Evolutionary conservation across 108 stramenopile genomes (phyloP).

Genomic region (Pseudonitzschia pungens): DNA sequence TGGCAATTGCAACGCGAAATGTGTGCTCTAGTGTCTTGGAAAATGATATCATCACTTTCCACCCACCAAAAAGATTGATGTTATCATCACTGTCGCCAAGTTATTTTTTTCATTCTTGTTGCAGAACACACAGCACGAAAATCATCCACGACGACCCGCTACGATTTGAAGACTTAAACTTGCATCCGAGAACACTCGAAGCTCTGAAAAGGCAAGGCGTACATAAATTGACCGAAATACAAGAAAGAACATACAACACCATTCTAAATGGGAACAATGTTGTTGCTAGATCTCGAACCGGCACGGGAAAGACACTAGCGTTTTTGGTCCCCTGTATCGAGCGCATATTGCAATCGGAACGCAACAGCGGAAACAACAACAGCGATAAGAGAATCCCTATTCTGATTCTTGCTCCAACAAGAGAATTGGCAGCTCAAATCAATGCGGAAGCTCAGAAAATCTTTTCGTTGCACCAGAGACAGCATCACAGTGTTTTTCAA

Average conservation of each 20-base stretch:
- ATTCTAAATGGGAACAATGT: conserved; percentile 67
- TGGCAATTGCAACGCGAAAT: neutral
- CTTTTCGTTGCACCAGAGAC: conserved; percentile 30
- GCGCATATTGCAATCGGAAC: conserved; percentile 26
- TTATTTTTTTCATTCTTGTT: neutral
- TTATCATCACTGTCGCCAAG: neutral
- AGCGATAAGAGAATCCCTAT: conserved; percentile 34
- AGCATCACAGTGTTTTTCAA: neutral
- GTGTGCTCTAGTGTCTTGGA: neutral
- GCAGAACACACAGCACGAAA: neutral
- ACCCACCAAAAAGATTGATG: neutral
- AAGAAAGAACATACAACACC: conserved; percentile 74
- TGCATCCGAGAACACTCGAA: conserved; percentile 34
- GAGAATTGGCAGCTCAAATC: conserved; percentile 94
- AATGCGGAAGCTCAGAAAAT: conserved; percentile 67
- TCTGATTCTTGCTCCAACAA: conserved; percentile 90
- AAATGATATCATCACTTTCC: neutral
- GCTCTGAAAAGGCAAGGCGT: conserved; percentile 39
- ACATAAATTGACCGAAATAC: conserved; percentile 86
- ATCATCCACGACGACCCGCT: neutral
- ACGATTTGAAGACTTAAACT: conserved; percentile 33
- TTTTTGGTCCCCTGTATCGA: conserved; percentile 92
- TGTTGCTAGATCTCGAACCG: conserved; percentile 91
- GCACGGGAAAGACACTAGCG: conserved; percentile 98
- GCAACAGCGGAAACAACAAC: neutral